Evolutionary conservation across 1,284 basidiomycete species (phyloP), one percentile per base, ranked within the genome.

Genomic region (Anthracocystis panici-leucophaei): DNA sequence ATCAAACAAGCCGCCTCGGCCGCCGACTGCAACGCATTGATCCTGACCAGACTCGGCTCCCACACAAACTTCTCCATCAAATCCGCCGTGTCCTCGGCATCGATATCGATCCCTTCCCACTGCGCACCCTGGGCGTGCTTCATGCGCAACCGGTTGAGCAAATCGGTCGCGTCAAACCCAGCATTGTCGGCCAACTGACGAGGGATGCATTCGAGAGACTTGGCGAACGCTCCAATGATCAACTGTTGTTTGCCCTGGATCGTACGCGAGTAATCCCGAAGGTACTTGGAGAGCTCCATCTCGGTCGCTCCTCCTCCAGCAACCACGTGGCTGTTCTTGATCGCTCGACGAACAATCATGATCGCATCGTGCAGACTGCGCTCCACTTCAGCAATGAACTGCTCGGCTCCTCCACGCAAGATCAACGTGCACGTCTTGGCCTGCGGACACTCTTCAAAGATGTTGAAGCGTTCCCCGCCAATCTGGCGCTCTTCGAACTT

Each of bases 171-270:
- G 87, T 99, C 97, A 40, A 99, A 89, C 20, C 97, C 97, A 20
- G 97, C 97, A 83, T 99, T 99, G 87, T 99, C 96, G 84, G 94
- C 97, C 72, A 99, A 95, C 86, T 99, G 96, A 44, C 97, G 92
- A 27, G 97, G 97, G 82, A 99, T 98, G 79, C 96, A 91, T 86
- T 99, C 97, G 56, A 99, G 90, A 0, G 96, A 92, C 86, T 97
- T 97, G 68, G 97, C 97, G 82, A 97, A 97, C 0, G 96, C 92
- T n/a, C 91, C 90, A 85, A 98, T 91, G 83, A 99, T 92, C 52
- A 98, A 88, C 85, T 99, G 97, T 79, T 93, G 91, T 88, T 99
- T 99, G 65, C 96, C 97, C 51, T 96, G 92, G 82, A 99, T 97
- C 3, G 93, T 92, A 29, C 96, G 89, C 5, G 95, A 93, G 84